Percentiles rank a stretch among this genome's conserved stretches.
Conservation (phyloP, 352 stramenopile genomes). For the Pythium brachiatum region DNA sequence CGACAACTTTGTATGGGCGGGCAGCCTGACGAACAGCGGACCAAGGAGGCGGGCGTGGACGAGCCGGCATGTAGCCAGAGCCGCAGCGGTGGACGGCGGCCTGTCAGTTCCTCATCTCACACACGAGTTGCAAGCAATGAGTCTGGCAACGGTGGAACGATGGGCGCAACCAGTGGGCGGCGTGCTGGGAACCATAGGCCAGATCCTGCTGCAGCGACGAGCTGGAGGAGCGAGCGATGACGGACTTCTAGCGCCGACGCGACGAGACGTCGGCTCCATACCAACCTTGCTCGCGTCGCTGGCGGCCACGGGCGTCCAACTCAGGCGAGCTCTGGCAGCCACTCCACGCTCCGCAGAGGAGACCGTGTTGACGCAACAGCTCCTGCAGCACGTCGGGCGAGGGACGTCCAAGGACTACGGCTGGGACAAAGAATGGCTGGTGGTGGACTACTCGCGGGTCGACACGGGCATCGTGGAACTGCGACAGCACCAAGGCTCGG, state of each 20-base stretch:
- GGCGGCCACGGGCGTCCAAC: neutral
- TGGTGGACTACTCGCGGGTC: neutral
- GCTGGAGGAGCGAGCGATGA: too few species aligned
- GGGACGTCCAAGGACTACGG: neutral
- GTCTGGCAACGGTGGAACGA: neutral
- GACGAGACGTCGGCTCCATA: neutral
- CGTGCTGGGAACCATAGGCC: neutral
- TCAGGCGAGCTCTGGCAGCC: neutral
- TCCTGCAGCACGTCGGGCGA: neutral
- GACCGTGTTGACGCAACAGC: neutral
- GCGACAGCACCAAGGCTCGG: neutral
- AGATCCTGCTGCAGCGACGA: neutral
- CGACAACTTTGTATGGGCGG: neutral
- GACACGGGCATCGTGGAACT: neutral
- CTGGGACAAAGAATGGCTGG: neutral
- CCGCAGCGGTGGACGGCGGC: neutral
- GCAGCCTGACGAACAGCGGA: neutral
- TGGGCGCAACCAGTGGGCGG: neutral
- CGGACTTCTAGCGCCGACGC: neutral
- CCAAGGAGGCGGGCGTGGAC: neutral
- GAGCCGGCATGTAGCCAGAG: neutral
- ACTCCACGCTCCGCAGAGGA: neutral
- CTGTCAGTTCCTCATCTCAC: conserved; percentile 3
- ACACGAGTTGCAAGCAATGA: conserved; percentile 4
- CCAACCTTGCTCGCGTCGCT: neutral